Evolutionary conservation across 495 filamentous ascomycete species (phyloP).

Genomic region (Neurospora sp.): DNA sequence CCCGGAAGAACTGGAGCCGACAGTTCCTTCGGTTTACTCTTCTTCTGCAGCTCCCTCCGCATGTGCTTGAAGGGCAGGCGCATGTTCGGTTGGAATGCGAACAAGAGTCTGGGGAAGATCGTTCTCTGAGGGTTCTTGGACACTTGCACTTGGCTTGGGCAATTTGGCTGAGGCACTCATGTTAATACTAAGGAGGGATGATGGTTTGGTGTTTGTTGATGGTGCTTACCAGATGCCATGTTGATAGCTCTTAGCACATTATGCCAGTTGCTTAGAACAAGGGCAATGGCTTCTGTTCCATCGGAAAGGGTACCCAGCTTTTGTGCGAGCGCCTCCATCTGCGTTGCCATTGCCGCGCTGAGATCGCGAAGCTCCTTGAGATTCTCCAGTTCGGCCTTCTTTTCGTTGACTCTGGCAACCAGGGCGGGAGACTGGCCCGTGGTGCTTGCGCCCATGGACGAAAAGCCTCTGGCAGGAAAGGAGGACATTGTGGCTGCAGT

Average conservation of each 20-base stretch:
- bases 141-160: constrained; percentile 28
- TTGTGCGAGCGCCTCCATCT: constrained; percentile 85
- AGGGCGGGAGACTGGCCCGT: constrained; percentile 70
- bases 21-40: constrained; percentile 6
- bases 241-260: constrained; percentile 88
- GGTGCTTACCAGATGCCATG: constrained; percentile 80
- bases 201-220: background rate
- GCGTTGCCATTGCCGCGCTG: constrained; percentile 72
- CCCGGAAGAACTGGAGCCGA: background rate
- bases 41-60: constrained; percentile 34
- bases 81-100: constrained; percentile 64
- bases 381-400: constrained; percentile 86
- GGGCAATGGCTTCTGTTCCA: constrained; percentile 72
- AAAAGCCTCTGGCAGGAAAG: constrained; percentile 43
- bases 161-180: constrained; percentile 37
- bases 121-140: constrained; percentile 14
- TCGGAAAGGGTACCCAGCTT: constrained; percentile 82
- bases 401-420: constrained; percentile 81
- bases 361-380: constrained; percentile 79
- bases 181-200: background rate
- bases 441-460: constrained; percentile 42
- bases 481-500: constrained; percentile 18
- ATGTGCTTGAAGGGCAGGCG: constrained; percentile 43
- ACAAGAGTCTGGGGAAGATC: constrained; percentile 71
- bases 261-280: constrained; percentile 88